Base-by-base conservation (phyloP, 352 stramenopile genomes). In the Phytophthora macrochlamydospora region DNA sequence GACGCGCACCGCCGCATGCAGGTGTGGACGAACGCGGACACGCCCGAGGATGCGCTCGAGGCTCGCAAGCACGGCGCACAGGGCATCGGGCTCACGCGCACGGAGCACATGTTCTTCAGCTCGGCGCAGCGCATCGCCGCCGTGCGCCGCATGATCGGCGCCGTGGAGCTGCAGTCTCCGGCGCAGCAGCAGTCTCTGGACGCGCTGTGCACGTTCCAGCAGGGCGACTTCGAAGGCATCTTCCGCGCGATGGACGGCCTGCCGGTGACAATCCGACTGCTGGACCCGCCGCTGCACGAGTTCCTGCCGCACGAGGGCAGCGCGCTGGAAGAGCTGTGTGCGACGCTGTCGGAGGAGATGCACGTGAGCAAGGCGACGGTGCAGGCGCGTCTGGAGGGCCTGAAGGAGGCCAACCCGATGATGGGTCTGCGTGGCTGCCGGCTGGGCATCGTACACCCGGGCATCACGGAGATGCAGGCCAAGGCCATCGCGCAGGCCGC, bases 371-470 rank as follows among this genome's bases (percentile, higher is more conserved):
- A 67, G 58, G 48, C 46, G 51, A 59, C 46, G 51, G 58, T 71
- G 64, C 37, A 63, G 58, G 40, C 64, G 38, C 64, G 58, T 3
- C 52, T 72, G 45, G 58, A 43, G 38, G 35, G 51, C 33, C 51
- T 67, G 58, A 67, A 72, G 64, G 58, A 72, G 64, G 58, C 64
- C 35, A 72, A 72, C 64, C 64, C 64, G 57, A 71, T 71, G 64
- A 71, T 71, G 52, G 58, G 64, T 67, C 58, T 72, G 46, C 58
- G 64, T 56, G 64, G 62, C 42, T 70, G 56, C 51, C 50, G 62
- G 32, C 40, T 70, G 49, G 64, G 64, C 51, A 67, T 67, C 58
- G 64, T 67, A 63, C 64, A 63, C 64, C 64, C 64, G 38, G 58
- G 58, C 13, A 71, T 67, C 58, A 71, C 58, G 46, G 46, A 71